These are phyloP conservation scores for Cercophora samala DNA, from an alignment of 495 filamentous ascomycete genomes.

Conservation along the genomic window DNA sequence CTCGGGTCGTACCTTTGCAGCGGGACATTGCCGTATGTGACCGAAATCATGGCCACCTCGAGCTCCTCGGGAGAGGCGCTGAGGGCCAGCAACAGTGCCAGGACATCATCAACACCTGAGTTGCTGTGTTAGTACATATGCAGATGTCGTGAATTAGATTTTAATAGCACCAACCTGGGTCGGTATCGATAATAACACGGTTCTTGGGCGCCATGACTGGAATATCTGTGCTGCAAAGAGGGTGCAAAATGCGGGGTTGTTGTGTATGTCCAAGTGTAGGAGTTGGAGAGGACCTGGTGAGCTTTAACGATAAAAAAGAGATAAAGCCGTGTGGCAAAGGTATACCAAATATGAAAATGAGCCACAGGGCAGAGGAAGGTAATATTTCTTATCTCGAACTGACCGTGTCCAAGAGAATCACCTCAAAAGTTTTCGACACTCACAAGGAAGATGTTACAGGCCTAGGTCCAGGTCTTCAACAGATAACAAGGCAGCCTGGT, in stretches of 20 bases:
- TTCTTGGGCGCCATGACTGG: conserved; percentile 56
- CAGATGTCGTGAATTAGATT: not conserved
- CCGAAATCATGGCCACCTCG: conserved; percentile 81
- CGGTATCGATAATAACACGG: conserved; percentile 90
- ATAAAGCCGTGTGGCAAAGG: not conserved
- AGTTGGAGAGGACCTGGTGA: not conserved
- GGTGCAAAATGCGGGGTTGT: conserved; percentile 12
- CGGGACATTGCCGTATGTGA: conserved; percentile 90
- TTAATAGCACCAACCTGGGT: conserved; percentile 57
- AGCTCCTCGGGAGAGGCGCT: conserved; percentile 80
- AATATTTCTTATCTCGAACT: not conserved
- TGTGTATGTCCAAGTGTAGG: not conserved
- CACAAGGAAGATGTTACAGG: not conserved
- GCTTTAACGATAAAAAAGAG: not conserved
- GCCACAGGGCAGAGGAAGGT: not conserved
- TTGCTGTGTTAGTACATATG: conserved; percentile 8
- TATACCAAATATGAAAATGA: no score
- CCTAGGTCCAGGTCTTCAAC: not conserved
- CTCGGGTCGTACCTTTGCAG: conserved; percentile 57
- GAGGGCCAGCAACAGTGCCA: conserved; percentile 79
- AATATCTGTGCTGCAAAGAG: conserved; percentile 1
- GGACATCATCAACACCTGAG: conserved; percentile 83
- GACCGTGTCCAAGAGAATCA: not conserved
- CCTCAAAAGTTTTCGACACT: not conserved
- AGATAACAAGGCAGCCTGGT: not conserved